Evolutionary conservation across 2,329 filamentous ascomycete genomes (phyloP).

Genomic region (Alternaria hordeiaustralica): DNA sequence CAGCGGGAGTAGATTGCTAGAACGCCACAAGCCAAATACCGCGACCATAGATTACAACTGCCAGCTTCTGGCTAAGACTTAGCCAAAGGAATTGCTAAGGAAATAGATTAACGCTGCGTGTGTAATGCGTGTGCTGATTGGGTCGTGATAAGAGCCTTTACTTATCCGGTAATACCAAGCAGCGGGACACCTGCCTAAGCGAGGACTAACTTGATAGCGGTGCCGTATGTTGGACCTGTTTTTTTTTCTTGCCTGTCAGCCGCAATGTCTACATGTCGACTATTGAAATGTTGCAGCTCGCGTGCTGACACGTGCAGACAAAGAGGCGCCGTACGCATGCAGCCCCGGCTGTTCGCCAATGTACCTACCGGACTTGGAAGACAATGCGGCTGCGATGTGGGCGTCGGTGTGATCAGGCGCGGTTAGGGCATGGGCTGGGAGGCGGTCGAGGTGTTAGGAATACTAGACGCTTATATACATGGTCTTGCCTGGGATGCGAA

Average conservation of each 20-base stretch:
- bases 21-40: too few relatives aligned
- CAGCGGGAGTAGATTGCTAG: too few relatives aligned
- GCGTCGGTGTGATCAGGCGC: background rate
- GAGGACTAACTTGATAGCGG: conserved; percentile 11
- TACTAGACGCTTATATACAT: conserved; percentile 4
- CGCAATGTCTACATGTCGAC: conserved; percentile 3
- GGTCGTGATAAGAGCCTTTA: conserved; percentile 11
- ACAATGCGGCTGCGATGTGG: background rate
- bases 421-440: background rate
- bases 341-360: background rate
- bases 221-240: background rate
- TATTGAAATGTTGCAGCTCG: conserved; percentile 11
- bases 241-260: conserved; percentile 9
- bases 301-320: conserved; percentile 2
- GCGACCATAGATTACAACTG: too few relatives aligned
- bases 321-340: background rate
- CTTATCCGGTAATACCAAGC: conserved; percentile 12
- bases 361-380: background rate
- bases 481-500: background rate
- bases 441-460: background rate
- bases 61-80: too few relatives aligned
- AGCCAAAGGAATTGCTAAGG: too few relatives aligned
- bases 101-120: conserved; percentile 2
- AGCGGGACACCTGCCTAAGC: conserved; percentile 13
- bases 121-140: background rate